A percentile compares a stretch with the other conserved stretches of the same genome.
phyloP scores from a whole-genome alignment of 495 filamentous ascomycete species.

The Cercophora newfieldiana region DNA sequence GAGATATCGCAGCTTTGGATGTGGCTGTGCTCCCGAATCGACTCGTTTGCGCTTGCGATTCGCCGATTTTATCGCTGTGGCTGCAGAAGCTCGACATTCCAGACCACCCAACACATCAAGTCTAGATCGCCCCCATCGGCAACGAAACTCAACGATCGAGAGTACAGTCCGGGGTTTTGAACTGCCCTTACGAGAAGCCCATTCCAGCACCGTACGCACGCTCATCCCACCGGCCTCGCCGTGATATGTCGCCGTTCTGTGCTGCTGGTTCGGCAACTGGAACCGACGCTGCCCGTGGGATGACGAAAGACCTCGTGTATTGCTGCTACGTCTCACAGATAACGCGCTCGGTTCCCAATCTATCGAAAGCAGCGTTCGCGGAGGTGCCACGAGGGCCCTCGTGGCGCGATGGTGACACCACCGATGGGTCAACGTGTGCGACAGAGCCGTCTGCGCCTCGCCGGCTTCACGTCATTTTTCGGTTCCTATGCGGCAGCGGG shows the following conservation, averaged over 20 bases:
- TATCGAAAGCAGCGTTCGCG: conserved; percentile 10
- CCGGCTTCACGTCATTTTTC: neutral
- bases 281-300: conserved; percentile 1
- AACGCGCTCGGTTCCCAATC: conserved; percentile 7
- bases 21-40: neutral
- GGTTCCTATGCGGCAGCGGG: neutral
- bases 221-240: neutral
- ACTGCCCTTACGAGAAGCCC: neutral
- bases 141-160: neutral
- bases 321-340: neutral
- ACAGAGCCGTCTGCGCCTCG: neutral
- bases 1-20: neutral
- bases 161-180: neutral
- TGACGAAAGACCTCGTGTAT: neutral
- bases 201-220: neutral
- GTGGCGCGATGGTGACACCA: neutral
- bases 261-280: neutral
- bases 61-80: neutral
- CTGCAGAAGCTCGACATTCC: neutral
- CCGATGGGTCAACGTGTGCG: neutral
- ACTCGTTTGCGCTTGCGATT: neutral
- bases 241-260: neutral
- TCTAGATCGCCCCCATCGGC: neutral
- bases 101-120: neutral
- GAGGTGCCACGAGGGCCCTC: conserved; percentile 1